Conservation (phyloP, 1,139 yeast genomes). For the Dujonia santamariae region DNA sequence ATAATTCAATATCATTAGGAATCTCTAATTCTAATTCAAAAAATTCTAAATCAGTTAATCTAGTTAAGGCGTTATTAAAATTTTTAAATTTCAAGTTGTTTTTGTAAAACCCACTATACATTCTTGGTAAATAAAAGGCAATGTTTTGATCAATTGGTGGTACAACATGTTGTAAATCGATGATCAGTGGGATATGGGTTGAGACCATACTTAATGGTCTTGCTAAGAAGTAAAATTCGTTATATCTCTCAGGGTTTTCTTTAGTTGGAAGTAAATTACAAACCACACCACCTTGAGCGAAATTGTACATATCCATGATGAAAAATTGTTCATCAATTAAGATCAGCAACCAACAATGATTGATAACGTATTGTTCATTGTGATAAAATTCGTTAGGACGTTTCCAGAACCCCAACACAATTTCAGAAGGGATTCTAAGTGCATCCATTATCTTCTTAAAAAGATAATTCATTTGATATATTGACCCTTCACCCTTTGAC, state of each 20-base stretch:
- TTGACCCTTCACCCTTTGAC: slow-evolving; percentile 44
- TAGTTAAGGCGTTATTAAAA: slow-evolving; percentile 74
- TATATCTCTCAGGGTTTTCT: slow-evolving; percentile 14
- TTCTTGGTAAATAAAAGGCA: slow-evolving; percentile 78
- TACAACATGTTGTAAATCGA: slow-evolving; percentile 76
- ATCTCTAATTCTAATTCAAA: slow-evolving; percentile 74
- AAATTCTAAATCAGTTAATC: slow-evolving; percentile 69
- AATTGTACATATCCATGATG: slow-evolving; percentile 57
- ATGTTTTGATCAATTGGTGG: slow-evolving; percentile 81
- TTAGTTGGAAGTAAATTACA: slow-evolving; percentile 35
- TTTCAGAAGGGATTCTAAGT: slow-evolving; percentile 68
- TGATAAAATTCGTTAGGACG: slow-evolving; percentile 62
- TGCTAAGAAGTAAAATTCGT: slow-evolving; percentile 71
- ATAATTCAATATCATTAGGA: slow-evolving; percentile 67
- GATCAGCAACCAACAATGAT: slow-evolving; percentile 89
- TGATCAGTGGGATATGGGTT: slow-evolving; percentile 81
- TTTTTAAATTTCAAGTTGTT: slow-evolving; percentile 57
- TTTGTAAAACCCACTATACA: slow-evolving; percentile 75
- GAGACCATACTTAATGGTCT: slow-evolving; percentile 73
- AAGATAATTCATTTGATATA: slow-evolving; percentile 74
- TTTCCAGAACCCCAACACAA: slow-evolving; percentile 81
- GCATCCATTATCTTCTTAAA: slow-evolving; percentile 72
- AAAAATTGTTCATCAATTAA: slow-evolving; percentile 74
- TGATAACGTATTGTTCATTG: slow-evolving; percentile 54
- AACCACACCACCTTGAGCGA: slow-evolving; percentile 28